Conservation (phyloP, 768 basidiomycete species). For the Serendipita sp. region DNA sequence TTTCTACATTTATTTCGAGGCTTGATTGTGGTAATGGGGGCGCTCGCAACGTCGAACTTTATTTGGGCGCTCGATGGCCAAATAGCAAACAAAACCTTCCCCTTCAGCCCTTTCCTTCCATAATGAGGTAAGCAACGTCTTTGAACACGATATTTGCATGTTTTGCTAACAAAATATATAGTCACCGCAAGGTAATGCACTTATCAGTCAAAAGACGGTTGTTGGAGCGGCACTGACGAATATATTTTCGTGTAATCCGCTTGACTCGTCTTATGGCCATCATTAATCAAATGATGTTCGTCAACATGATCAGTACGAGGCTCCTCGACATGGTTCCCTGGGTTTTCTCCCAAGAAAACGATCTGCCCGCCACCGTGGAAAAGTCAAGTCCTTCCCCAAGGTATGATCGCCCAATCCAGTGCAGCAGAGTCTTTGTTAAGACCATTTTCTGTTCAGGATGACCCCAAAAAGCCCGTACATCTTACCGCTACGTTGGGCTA, state of each 20-base stretch:
- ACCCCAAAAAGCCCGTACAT: constrained; percentile 97
- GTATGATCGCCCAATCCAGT: constrained; percentile 29
- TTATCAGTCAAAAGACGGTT: background rate
- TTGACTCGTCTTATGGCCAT: constrained; percentile 2
- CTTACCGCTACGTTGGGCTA: constrained; percentile 97
- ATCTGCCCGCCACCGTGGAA: constrained; percentile 91
- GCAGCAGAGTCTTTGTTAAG: background rate
- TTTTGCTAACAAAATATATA: background rate
- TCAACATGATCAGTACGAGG: constrained; percentile 62
- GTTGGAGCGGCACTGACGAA: constrained; percentile 7
- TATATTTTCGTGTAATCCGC: constrained; percentile 6
- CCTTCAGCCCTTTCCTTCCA: background rate
- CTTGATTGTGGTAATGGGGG: background rate
- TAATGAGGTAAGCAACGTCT: background rate
- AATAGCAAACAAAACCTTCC: constrained; percentile 3
- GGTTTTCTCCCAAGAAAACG: constrained; percentile 96
- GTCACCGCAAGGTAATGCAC: constrained; percentile 7
- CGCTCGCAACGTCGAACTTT: background rate
- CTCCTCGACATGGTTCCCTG: constrained; percentile 94
- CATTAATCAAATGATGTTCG: constrained; percentile 15
- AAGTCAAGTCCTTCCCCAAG: constrained; percentile 99
- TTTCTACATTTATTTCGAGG: background rate
- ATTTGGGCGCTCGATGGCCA: background rate
- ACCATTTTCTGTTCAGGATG: constrained; percentile 47
- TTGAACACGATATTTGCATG: background rate